Evolutionary conservation across 2,329 filamentous ascomycete genomes (phyloP).

Genomic region (Phaeosphaeriaceae sp.): DNA sequence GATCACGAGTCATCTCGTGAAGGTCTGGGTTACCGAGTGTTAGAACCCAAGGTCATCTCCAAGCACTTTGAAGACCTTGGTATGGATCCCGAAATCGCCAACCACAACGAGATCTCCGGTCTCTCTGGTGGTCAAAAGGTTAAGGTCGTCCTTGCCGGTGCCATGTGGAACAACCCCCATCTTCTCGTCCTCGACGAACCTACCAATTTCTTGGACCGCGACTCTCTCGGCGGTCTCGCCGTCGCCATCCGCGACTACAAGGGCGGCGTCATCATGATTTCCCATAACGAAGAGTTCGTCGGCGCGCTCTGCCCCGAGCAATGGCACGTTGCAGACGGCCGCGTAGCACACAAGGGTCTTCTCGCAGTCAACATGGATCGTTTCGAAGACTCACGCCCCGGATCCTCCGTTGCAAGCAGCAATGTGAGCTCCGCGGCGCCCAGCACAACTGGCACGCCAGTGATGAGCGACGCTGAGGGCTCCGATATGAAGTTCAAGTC

Average conservation of each 20-base stretch:
- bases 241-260: constrained; percentile 98
- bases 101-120: constrained; percentile 97
- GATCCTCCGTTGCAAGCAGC: constrained; percentile 61
- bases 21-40: constrained; percentile 91
- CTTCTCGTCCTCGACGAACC: constrained; percentile 96
- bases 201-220: constrained; percentile 98
- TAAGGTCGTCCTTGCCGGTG: constrained; percentile 95
- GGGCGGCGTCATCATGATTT: constrained; percentile 98
- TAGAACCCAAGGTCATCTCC: constrained; percentile 91
- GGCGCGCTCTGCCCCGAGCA: constrained; percentile 95
- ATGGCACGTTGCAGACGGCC: constrained; percentile 90
- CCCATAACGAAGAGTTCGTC: constrained; percentile 98
- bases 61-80: constrained; percentile 99
- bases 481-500: constrained; percentile 86
- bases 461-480: constrained; percentile 85
- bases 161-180: constrained; percentile 99
- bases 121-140: constrained; percentile 98
- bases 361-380: constrained; percentile 76
- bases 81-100: constrained; percentile 95
- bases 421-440: constrained; percentile 45
- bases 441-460: constrained; percentile 64
- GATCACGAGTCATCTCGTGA: constrained; percentile 99
- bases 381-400: constrained; percentile 82
- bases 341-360: constrained; percentile 82
- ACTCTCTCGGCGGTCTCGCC: constrained; percentile 95